Conservation (phyloP, 139 green algal species). For the Mesotaenium endlicherianum region DNA sequence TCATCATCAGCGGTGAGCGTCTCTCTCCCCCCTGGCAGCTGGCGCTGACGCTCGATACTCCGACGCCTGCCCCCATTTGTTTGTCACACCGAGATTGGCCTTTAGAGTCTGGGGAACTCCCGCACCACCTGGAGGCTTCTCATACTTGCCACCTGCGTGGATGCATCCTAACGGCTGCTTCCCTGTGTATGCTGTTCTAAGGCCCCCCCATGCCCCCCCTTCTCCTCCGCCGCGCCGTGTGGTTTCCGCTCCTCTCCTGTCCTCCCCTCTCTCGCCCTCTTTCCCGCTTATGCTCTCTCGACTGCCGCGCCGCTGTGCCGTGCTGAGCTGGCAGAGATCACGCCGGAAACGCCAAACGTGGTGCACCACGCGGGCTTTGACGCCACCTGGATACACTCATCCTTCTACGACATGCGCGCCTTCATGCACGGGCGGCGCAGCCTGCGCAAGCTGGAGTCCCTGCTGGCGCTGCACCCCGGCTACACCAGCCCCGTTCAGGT, state of each 20-base stretch:
- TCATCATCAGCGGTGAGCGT: slow-evolving; percentile 56
- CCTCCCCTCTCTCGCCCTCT: not conserved
- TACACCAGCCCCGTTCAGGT: slow-evolving; percentile 61
- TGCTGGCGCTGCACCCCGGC: slow-evolving; percentile 64
- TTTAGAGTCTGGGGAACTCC: no score
- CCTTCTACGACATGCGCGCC: slow-evolving; percentile 44
- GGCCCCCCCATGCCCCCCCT: not conserved
- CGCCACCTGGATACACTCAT: slow-evolving; percentile 46
- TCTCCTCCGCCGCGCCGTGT: not conserved
- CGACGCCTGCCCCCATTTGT: not conserved
- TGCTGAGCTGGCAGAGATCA: slow-evolving; percentile 54
- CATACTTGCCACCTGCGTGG: no score
- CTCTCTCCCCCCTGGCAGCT: not conserved
- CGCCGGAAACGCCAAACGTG: slow-evolving; percentile 58
- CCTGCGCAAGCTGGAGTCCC: slow-evolving; percentile 58
- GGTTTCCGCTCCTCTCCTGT: not conserved
- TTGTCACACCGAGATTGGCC: no score
- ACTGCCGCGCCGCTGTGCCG: no score
- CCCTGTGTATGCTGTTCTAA: no score
- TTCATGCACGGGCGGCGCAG: slow-evolving; percentile 54
- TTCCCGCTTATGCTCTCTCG: no score
- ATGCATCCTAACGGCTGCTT: no score
- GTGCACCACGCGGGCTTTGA: slow-evolving; percentile 56
- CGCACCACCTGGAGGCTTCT: no score
- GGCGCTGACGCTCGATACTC: not conserved